A percentile compares a stretch with the other conserved stretches of the same genome.
Conservation (phyloP, 1,139 yeast species). For the Candida anutae region DNA sequence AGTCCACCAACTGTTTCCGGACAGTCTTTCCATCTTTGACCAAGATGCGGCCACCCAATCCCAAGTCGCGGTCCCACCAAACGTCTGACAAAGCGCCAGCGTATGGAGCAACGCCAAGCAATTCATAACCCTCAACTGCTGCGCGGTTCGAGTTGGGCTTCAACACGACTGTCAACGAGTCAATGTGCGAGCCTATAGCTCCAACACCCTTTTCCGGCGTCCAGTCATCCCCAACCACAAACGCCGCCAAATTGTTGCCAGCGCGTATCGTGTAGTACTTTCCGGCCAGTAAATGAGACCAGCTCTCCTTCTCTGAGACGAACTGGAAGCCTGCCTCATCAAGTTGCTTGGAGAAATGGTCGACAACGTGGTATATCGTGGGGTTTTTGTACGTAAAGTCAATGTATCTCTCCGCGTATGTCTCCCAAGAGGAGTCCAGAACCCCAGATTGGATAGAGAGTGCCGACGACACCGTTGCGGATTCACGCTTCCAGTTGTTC, state of each 20-base stretch:
- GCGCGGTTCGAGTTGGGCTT: conserved; percentile 47
- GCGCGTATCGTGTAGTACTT: conserved; percentile 50
- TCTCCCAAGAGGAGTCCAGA: conserved; percentile 13
- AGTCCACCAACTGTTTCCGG: conserved; percentile 40
- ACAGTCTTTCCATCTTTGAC: conserved; percentile 29
- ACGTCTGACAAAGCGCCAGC: conserved; percentile 48
- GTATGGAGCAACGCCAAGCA: conserved; percentile 61
- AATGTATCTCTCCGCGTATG: conserved; percentile 43
- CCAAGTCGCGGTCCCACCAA: conserved; percentile 66
- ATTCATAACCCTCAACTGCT: conserved; percentile 50
- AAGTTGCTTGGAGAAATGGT: conserved; percentile 33
- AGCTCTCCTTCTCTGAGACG: conserved; percentile 42
- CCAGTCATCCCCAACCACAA: conserved; percentile 53
- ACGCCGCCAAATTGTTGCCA: conserved; percentile 50
- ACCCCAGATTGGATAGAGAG: too few relatives aligned
- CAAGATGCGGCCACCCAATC: conserved; percentile 55
- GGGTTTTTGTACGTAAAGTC: conserved; percentile 55
- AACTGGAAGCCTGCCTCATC: conserved; percentile 45
- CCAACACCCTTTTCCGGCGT: conserved; percentile 49
- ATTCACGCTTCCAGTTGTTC: too few relatives aligned
- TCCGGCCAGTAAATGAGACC: conserved; percentile 36
- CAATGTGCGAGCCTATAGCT: conserved; percentile 53
- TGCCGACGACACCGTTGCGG: too few relatives aligned
- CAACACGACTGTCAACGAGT: conserved; percentile 48
- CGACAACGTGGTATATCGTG: conserved; percentile 54